Base-by-base conservation (phyloP, 176 grass and related monocot species). In the Thalia dealbata region DNA sequence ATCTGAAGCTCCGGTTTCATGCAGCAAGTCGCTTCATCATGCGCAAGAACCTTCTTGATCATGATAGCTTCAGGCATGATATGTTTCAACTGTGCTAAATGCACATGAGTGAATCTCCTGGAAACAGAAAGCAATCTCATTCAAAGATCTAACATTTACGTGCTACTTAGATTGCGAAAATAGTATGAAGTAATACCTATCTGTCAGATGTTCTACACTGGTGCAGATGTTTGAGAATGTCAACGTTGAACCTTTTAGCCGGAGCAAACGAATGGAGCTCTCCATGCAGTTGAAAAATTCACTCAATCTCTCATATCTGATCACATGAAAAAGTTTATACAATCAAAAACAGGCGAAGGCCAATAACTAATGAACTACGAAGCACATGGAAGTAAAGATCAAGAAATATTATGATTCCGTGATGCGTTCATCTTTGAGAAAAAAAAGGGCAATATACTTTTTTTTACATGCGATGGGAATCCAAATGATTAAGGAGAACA, bases 1-100 rank as follows among this genome's bases (percentile, higher is more conserved):
- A 92, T 77, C 75, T 92, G 93, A 65, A 92, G 84, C 69, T 88
- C 89, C 0, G 93, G 87, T 72, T 86, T 92, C 87, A 97, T 91
- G 46, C 87, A 92, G 71, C 87, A 90, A 24, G 93, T 97, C 16
- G 18, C 78, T 43, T 88, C 85, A 3, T 97, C 93, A 2, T 76
- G 81, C 80, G 84, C 21, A 74, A 90, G 84, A 64, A 92, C 86
- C 56, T 90, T 97, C 24, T 97, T 92, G 75, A 92, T 77, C 16
- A 82, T 70, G 68, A 90, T 86, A 8, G 77, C 83, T 68, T 92
- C 89, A 0, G 89, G 87, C 79, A 97, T 82, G 64, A 90, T 84
- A 66, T 90, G 80, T 76, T 90, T 90, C 25, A 97, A 74, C 73
- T 92, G 89, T 0, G 87, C 87, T 43, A 97, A 86, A 75, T 92